Evolutionary conservation across 768 basidiomycete species (phyloP).

Genomic region (Kwoniella mangroviensis): DNA sequence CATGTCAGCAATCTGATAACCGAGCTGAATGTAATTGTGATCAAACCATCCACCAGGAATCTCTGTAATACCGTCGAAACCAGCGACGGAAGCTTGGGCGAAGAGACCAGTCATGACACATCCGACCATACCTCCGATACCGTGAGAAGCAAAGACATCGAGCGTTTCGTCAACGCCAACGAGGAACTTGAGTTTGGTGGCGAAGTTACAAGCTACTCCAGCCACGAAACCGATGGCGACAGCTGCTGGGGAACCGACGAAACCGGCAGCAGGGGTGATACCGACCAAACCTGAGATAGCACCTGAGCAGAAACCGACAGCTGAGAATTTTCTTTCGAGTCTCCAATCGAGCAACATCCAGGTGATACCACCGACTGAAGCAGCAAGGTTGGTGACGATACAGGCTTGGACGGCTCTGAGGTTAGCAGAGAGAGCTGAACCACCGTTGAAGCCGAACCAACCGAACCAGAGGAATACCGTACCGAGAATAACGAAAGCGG

Average conservation of each 20-base stretch:
- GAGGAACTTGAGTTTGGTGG: constrained; percentile 72
- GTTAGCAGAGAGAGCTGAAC: constrained; percentile 80
- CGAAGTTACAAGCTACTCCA: constrained; percentile 77
- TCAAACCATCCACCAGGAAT: constrained; percentile 67
- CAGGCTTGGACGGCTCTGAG: constrained; percentile 81
- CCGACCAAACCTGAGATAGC: constrained; percentile 85
- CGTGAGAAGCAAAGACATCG: constrained; percentile 91
- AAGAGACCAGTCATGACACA: constrained; percentile 72
- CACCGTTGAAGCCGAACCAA: constrained; percentile 85
- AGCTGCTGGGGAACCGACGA: constrained; percentile 66
- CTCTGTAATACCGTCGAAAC: constrained; percentile 70
- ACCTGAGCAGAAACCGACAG: constrained; percentile 91
- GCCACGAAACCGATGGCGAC: constrained; percentile 75
- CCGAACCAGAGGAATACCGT: constrained; percentile 88
- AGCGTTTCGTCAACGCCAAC: constrained; percentile 82
- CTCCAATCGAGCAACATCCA: constrained; percentile 79
- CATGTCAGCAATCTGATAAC: constrained; percentile 66
- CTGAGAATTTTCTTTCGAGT: constrained; percentile 78
- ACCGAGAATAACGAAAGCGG: constrained; percentile 78
- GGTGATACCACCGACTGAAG: constrained; percentile 73
- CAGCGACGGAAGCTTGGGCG: constrained; percentile 68
- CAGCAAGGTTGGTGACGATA: constrained; percentile 88
- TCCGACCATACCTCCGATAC: constrained; percentile 71
- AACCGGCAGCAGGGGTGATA: constrained; percentile 86
- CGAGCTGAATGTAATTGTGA: constrained; percentile 69